Evolutionary conservation across 1,284 basidiomycete genomes (phyloP).

Genomic region (Pterulicium gracile): DNA sequence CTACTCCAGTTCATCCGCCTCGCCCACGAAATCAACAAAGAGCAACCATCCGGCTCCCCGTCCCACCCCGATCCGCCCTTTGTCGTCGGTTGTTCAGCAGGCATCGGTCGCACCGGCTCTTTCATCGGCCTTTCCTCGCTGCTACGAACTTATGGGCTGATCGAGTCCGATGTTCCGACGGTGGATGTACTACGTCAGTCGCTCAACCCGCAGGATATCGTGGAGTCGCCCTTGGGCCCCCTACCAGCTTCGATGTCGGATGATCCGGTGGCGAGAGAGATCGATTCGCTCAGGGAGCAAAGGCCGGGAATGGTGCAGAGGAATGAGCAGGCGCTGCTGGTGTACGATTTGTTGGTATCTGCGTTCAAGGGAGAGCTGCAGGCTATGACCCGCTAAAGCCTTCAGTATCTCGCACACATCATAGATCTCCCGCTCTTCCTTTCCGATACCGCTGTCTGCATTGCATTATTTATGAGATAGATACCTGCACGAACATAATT

Average conservation of each 20-base stretch:
- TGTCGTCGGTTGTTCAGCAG: conserved; percentile 81
- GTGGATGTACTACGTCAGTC: conserved; percentile 14
- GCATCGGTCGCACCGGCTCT: conserved; percentile 83
- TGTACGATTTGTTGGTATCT: conserved; percentile 51
- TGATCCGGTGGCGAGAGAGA: conserved; percentile 63
- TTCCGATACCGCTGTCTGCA: too few relatives aligned
- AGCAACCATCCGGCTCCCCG: conserved; percentile 23
- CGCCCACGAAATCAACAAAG: conserved; percentile 50
- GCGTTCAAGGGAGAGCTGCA: conserved; percentile 19
- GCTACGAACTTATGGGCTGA: conserved; percentile 43
- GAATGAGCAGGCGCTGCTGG: conserved; percentile 49
- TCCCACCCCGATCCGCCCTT: conserved; percentile 55
- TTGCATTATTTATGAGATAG: too few relatives aligned
- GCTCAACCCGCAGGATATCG: conserved; percentile 22
- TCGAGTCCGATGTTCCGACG: conserved; percentile 25
- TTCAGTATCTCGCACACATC: too few relatives aligned
- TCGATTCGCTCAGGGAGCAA: conserved; percentile 73
- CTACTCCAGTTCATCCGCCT: conserved; percentile 52
- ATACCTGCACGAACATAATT: too few relatives aligned
- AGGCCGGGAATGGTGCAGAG: conserved; percentile 75
- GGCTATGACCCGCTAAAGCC: too few relatives aligned
- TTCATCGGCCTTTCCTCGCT: conserved; percentile 75
- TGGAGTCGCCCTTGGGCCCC: conserved; percentile 43
- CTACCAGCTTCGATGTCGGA: conserved; percentile 34
- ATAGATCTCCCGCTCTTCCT: too few relatives aligned